Evolutionary conservation across 495 filamentous ascomycete genomes (phyloP), one percentile per base, ranked within the genome.

Genomic region (Chaetomium cochliodes): DNA sequence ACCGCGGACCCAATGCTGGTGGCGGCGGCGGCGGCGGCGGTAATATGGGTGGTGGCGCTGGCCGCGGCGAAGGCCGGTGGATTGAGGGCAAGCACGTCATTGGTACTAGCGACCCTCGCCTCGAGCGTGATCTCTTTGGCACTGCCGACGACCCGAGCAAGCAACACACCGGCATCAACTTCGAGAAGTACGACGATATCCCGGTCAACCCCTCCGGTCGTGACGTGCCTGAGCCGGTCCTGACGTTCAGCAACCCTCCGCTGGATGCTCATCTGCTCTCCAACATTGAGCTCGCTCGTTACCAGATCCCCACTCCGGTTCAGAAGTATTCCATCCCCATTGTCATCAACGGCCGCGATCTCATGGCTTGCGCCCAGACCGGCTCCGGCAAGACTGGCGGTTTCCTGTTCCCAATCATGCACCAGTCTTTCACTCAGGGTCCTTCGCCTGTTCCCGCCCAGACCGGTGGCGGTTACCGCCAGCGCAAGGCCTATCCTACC

Each of bases 351-450:
- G 94, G 94, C 62, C 91, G 94, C 77, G 94, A 98, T 79, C 80
- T 98, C 69, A 97, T 98, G 94, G 96, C 94, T 76, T 98, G 94
- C 81, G 94, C 94, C 66, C 94, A 98, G 80, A 98, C 94, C 68
- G 94, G 94, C 76, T 98, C 93, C 69, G 94, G 94, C 81, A 98
- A 98, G 86, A 98, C 94, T 70, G 94, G 96, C 80, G 94, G 96
- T 81, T 98, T 98, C 86, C 80, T 98, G 42, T 97, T 98, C 84
- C 94, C 94, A 49, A 98, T 98, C 68, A 84, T 98, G 49, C 97
- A 94, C 18, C 94, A 98, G 75, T 92, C 93, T 41, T 98, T 90
- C 84, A 84, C 91, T 71, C 89, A 88, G 65, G 94, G 93, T 50
- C 93, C 93, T 28, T 90, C 87, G 41, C 72, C 86, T 33, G 74